phyloP scores from a whole-genome alignment of 2,329 filamentous ascomycete species.

The Paradendryphiella salina region DNA sequence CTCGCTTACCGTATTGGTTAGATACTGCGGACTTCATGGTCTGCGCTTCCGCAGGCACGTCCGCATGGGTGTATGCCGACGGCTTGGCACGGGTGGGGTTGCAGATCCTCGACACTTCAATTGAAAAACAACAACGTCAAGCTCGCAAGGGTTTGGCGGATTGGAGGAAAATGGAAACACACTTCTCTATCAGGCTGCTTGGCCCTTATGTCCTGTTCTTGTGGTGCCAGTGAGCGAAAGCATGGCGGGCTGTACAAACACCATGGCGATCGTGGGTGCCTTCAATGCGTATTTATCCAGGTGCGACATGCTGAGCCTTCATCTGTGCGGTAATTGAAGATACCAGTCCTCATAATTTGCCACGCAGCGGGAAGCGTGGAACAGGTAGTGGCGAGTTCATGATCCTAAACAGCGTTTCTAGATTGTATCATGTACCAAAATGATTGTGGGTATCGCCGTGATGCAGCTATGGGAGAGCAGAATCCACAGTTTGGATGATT shows the following conservation, averaged over 20 bases:
- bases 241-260: background rate
- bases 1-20: background rate
- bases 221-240: background rate
- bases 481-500: background rate
- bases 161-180: background rate
- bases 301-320: background rate
- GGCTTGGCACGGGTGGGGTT: conserved; percentile 1
- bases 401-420: conserved; percentile 2
- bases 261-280: background rate
- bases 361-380: background rate
- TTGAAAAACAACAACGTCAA: background rate
- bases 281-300: background rate
- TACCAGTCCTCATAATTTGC: background rate
- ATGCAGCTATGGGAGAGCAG: conserved; percentile 1
- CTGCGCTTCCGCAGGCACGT: conserved; percentile 11
- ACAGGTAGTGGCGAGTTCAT: background rate
- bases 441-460: background rate
- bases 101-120: background rate
- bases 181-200: background rate
- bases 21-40: background rate
- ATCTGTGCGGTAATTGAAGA: background rate
- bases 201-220: background rate
- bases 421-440: conserved; percentile 3
- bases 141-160: background rate
- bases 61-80: conserved; percentile 1